A percentile compares a stretch with the other conserved stretches of the same genome.
Evolutionary conservation across 2,329 filamentous ascomycete species (phyloP).

Genomic region (Arachnomyces sp.): DNA sequence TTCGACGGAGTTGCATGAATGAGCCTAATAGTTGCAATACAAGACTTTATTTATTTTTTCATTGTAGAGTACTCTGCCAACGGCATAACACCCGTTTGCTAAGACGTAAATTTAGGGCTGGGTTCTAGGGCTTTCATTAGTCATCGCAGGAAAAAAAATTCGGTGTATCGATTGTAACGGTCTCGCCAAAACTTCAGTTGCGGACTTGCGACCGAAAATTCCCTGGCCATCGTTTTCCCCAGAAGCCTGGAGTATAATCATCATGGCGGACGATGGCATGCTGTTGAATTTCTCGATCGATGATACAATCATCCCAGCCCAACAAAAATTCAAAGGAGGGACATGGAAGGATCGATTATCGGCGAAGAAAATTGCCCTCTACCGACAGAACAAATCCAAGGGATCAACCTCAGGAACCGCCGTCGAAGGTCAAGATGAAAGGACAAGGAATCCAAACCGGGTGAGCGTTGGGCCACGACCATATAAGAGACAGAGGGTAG

Average conservation of each 20-base stretch:
- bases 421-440: conserved; percentile 5
- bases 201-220: conserved; percentile 7
- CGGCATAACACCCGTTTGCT: too few relatives aligned
- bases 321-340: conserved; percentile 70
- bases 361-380: conserved; percentile 60
- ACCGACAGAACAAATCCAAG: conserved; percentile 39
- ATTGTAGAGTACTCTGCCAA: too few relatives aligned
- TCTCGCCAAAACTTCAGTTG: too few relatives aligned
- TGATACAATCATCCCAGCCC: conserved; percentile 55
- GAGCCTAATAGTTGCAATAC: too few relatives aligned
- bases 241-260: conserved; percentile 11
- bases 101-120: too few relatives aligned
- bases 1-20: too few relatives aligned
- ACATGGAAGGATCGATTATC: conserved; percentile 81
- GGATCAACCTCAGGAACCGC: conserved; percentile 8
- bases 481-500: conserved; percentile 33
- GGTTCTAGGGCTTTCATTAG: too few relatives aligned
- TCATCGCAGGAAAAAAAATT: too few relatives aligned
- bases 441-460: conserved; percentile 24
- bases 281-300: conserved; percentile 82
- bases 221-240: conserved; percentile 14
- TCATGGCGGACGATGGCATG: conserved; percentile 92
- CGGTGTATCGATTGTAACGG: too few relatives aligned
- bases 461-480: conserved; percentile 24
- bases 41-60: too few relatives aligned